phyloP scores from a whole-genome alignment of 768 basidiomycete species.

The Cubamyces sp. region DNA sequence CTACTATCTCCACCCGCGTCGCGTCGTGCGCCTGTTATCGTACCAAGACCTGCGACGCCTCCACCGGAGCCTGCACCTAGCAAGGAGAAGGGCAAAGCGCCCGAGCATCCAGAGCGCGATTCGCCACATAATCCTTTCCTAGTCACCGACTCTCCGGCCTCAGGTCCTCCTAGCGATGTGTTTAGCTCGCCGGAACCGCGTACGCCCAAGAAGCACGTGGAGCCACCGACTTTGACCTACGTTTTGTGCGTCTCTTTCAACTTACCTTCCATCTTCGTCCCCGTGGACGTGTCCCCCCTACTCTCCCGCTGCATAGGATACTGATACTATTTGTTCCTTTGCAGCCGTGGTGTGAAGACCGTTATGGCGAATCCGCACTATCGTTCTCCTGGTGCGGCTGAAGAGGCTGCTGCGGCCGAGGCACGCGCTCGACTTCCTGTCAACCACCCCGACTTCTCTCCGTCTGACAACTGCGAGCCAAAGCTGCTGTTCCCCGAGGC shows the following conservation, averaged over 20 bases:
- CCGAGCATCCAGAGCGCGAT: constrained; percentile 49
- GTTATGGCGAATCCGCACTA: constrained; percentile 68
- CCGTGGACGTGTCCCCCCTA: too few species aligned
- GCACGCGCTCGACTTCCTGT: constrained; percentile 59
- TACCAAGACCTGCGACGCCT: constrained; percentile 27
- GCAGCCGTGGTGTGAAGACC: constrained; percentile 69
- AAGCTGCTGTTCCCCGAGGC: constrained; percentile 56
- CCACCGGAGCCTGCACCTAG: constrained; percentile 43
- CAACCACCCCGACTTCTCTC: constrained; percentile 68
- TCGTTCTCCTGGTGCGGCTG: constrained; percentile 37
- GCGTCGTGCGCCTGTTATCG: constrained; percentile 43
- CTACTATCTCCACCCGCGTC: constrained; percentile 73
- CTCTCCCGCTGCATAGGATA: neutral
- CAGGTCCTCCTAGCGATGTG: constrained; percentile 29
- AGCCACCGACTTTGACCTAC: constrained; percentile 67
- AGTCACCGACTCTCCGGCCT: constrained; percentile 39
- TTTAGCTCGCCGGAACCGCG: constrained; percentile 38
- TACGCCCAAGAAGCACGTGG: constrained; percentile 48
- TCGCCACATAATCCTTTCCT: constrained; percentile 79
- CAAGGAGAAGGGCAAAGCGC: constrained; percentile 35
- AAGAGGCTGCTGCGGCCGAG: constrained; percentile 47
- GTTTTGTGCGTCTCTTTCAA: constrained; percentile 62
- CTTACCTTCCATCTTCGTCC: neutral
- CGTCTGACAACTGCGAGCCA: constrained; percentile 56
- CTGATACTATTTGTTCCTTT: constrained; percentile 5